phyloP scores from a whole-genome alignment of 306 rosid species.

The Rosa rugosa region DNA sequence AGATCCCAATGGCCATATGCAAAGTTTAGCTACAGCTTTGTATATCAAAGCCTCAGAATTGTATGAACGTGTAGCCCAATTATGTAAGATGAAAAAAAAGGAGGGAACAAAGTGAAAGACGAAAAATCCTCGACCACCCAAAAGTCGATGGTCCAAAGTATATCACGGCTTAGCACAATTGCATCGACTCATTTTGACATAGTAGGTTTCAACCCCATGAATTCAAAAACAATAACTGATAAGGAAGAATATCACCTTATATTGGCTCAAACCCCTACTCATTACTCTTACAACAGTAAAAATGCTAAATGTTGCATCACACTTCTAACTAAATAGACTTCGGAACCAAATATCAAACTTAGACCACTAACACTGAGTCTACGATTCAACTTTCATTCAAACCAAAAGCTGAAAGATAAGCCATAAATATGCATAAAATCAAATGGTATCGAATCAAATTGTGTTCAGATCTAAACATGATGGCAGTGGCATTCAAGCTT shows the following conservation, averaged over 20 bases:
- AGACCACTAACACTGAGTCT: background rate
- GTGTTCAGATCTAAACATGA: background rate
- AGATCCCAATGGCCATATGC: constrained; percentile 9
- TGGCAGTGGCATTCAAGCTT: background rate
- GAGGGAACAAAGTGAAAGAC: background rate
- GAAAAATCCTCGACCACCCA: background rate
- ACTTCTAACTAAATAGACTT: background rate
- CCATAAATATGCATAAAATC: no score
- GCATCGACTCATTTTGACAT: background rate
- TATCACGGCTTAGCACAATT: background rate
- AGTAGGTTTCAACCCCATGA: background rate
- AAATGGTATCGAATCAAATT: no score
- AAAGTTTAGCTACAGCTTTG: background rate
- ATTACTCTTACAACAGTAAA: background rate
- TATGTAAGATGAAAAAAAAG: background rate
- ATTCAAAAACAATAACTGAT: background rate
- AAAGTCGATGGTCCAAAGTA: background rate
- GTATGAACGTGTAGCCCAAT: background rate
- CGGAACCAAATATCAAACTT: background rate
- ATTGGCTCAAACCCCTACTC: background rate
- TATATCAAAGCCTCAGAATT: background rate
- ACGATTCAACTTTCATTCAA: background rate
- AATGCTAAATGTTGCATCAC: background rate
- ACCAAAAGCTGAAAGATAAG: background rate
- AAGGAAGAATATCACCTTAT: background rate